phyloP scores from a whole-genome alignment of 805 yeast genomes.

The Barnettozyma sucrosica region DNA sequence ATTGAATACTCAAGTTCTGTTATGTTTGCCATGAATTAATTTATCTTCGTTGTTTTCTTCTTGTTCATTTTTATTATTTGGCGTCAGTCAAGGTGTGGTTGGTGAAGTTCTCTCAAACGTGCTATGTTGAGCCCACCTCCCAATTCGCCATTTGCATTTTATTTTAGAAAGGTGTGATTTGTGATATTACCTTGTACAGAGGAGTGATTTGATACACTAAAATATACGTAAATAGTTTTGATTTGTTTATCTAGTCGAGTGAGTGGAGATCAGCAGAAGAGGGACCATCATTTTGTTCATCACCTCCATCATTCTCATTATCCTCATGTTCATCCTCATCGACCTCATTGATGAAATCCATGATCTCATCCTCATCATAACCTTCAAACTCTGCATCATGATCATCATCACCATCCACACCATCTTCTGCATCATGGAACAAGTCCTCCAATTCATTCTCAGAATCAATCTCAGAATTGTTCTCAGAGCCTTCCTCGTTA shows the following conservation, averaged over 20 bases:
- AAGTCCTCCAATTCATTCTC: neutral
- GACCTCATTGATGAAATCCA: slow-evolving; percentile 1
- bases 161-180: neutral
- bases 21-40: slow-evolving; percentile 3
- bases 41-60: neutral
- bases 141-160: slow-evolving; percentile 5
- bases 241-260: neutral
- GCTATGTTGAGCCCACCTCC: neutral
- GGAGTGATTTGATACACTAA: neutral
- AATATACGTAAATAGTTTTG: slow-evolving; percentile 12
- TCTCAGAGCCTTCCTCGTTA: neutral
- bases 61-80: neutral
- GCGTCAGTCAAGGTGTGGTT: neutral
- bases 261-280: neutral
- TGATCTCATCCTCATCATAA: neutral
- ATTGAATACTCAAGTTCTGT: neutral
- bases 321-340: neutral
- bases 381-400: neutral
- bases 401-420: neutral
- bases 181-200: neutral
- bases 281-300: neutral
- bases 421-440: neutral
- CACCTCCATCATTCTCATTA: neutral
- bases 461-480: neutral
- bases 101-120: neutral